Percentiles rank a stretch among this genome's conserved stretches.
phyloP scores from a whole-genome alignment of 2,329 filamentous ascomycete species.

The Phialophora expanda region DNA sequence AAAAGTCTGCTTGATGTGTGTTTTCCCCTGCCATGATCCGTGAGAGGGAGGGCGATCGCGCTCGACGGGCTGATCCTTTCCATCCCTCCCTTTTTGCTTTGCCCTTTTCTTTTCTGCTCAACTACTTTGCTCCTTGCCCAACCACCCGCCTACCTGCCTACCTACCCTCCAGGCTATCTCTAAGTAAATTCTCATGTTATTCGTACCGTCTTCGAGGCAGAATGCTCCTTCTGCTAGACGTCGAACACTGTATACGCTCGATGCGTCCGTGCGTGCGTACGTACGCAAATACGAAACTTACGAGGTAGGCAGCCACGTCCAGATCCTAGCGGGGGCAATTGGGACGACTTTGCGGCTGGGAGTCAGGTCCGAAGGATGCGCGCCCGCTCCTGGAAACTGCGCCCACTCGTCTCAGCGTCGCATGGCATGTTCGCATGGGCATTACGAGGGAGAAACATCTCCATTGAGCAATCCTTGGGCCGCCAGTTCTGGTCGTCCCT shows the following conservation, averaged over 20 bases:
- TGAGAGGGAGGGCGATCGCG: too few relatives aligned
- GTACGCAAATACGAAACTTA: neutral
- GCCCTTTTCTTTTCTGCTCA: neutral
- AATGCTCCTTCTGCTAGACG: neutral
- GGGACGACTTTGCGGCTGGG: neutral
- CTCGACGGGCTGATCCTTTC: neutral
- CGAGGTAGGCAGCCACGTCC: neutral
- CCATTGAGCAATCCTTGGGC: neutral
- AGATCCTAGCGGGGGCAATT: neutral
- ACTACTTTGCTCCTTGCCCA: neutral
- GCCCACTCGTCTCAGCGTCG: neutral
- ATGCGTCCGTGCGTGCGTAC: neutral
- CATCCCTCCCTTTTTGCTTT: too few relatives aligned
- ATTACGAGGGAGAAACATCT: neutral
- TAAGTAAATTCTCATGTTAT: too few relatives aligned
- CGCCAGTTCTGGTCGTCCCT: too few relatives aligned
- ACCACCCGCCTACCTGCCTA: too few relatives aligned
- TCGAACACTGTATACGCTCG: neutral
- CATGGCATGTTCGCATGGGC: neutral
- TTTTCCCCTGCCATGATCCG: too few relatives aligned
- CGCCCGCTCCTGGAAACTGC: conserved; percentile 5
- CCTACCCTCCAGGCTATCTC: too few relatives aligned
- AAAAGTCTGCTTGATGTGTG: too few relatives aligned
- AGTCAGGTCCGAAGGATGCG: conserved; percentile 3
- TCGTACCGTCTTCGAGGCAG: too few relatives aligned